Base-by-base conservation (phyloP, 1,139 yeast species). In the Entelexis sorbosivorans region DNA sequence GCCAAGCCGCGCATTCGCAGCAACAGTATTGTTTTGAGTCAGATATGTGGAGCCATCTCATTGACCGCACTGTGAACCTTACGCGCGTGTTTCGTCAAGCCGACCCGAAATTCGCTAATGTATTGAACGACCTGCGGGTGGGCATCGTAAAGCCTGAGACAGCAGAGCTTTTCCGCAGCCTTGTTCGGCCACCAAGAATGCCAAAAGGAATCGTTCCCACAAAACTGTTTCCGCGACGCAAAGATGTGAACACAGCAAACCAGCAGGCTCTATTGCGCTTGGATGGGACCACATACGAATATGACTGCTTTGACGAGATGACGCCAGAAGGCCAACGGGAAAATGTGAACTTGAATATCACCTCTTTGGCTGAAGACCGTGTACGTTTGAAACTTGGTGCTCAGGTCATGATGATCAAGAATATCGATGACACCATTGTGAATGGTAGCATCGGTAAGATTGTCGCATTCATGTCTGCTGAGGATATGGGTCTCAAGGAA, bases 351-450 rank as follows among this genome's bases (percentile, higher is more conserved):
- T 22, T 49, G 33, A 52, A 55, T 66, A 24, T 51, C 86, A 38
- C 72, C 74, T 81, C 87, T 57, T 71, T 91, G 64, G 93, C 95
- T 2, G 66, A 87, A 1, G 70, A 73, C 42, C 68, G 68, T 32
- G 66, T 91, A 22, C 71, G 71, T 13, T 69, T 91, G 59, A 89
- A 88, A 61, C 74, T 75, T 47, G 89, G 89, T 38, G 91, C 96
- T 0, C 98, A 91, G 67, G 98, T 91, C 0, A 93, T 91, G 98
- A 81, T 93, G 74, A 77, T 91, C 55, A 91, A 91, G 65, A 93
- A 91, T 64, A 74, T 85, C 52, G 96, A 89, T 64, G 87, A 81
- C 26, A 78, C 83, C 0, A 72, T 91, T 44, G 98, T 93, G 5
- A 91, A 91, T 66, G 99, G 99, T 0, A 81, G 96, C 0, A 69